A percentile compares a stretch with the other conserved stretches of the same genome.
These are phyloP conservation scores for Apophysomyces variabilis DNA, from an alignment of 371 early-diverging fungal species.

Conservation along the genomic window DNA sequence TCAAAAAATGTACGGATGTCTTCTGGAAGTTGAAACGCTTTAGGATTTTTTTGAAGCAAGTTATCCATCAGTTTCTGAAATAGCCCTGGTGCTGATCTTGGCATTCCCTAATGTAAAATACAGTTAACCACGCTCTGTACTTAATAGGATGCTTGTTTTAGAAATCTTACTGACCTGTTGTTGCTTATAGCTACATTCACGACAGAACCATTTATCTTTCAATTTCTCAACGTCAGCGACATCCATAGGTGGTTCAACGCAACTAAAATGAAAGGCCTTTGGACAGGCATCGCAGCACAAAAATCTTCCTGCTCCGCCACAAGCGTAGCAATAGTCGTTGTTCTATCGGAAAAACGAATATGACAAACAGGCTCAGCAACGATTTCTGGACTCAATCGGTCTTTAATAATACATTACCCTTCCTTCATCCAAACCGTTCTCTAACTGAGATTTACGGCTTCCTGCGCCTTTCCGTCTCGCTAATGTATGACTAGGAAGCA, in stretches of 20 bases:
- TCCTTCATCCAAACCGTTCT: conserved; percentile 11
- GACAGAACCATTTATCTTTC: conserved; percentile 71
- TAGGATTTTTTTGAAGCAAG: conserved; percentile 49
- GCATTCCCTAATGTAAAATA: neutral
- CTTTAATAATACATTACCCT: conserved; percentile 8
- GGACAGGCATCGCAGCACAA: conserved; percentile 81
- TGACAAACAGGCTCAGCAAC: neutral
- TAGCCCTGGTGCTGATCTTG: conserved; percentile 23
- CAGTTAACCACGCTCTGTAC: no score
- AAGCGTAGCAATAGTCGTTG: conserved; percentile 70
- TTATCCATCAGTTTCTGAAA: conserved; percentile 49
- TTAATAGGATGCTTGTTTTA: neutral
- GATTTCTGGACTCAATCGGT: neutral
- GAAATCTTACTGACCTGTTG: conserved; percentile 25
- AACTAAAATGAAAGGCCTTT: conserved; percentile 74
- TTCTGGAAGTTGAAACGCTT: conserved; percentile 47
- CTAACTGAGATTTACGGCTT: conserved; percentile 1
- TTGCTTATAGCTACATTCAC: conserved; percentile 52
- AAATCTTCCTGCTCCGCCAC: conserved; percentile 66
- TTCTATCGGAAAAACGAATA: conserved; percentile 34
- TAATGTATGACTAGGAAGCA: neutral
- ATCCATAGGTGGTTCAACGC: conserved; percentile 74
- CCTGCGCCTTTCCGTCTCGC: neutral
- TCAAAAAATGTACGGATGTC: conserved; percentile 53
- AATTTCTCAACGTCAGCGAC: conserved; percentile 49